These are phyloP conservation scores for Suhomyces guaymorum DNA, from an alignment of 1,139 yeast species.

Conservation along the genomic window DNA sequence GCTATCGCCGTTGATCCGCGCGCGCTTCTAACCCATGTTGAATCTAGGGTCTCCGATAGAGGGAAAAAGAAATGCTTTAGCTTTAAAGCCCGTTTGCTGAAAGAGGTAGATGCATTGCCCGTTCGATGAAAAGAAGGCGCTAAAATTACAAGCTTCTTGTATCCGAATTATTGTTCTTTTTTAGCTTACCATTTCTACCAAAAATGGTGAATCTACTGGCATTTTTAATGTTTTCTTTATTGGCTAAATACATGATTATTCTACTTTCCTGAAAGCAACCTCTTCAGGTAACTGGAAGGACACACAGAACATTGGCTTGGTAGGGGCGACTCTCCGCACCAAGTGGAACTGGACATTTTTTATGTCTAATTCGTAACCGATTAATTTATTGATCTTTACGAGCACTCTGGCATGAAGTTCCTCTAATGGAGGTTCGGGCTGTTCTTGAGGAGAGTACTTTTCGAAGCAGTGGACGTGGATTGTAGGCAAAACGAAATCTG, in stretches of 20 bases:
- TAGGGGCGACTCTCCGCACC: slow-evolving; percentile 93
- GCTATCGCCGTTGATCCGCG: no score
- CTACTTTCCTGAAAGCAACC: slow-evolving; percentile 59
- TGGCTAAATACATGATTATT: background rate
- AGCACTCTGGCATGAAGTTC: slow-evolving; percentile 67
- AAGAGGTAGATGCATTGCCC: no score
- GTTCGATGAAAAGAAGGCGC: no score
- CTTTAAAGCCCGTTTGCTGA: no score
- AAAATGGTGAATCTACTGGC: no score
- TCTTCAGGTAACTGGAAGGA: slow-evolving; percentile 74
- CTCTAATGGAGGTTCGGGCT: slow-evolving; percentile 64
- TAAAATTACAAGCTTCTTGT: no score
- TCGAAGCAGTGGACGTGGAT: slow-evolving; percentile 93
- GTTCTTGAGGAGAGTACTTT: slow-evolving; percentile 69
- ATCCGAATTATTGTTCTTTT: no score
- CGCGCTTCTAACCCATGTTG: no score
- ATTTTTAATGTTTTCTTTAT: background rate
- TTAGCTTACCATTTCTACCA: no score
- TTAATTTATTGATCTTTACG: slow-evolving; percentile 52
- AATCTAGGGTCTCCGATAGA: no score
- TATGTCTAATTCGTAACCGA: slow-evolving; percentile 51
- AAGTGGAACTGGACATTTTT: slow-evolving; percentile 63
- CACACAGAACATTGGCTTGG: slow-evolving; percentile 94
- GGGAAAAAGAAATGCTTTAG: no score
- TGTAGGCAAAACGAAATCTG: slow-evolving; percentile 64